Base-by-base conservation (phyloP, 805 yeast genomes). In the Saccharomyces eubayanus region DNA sequence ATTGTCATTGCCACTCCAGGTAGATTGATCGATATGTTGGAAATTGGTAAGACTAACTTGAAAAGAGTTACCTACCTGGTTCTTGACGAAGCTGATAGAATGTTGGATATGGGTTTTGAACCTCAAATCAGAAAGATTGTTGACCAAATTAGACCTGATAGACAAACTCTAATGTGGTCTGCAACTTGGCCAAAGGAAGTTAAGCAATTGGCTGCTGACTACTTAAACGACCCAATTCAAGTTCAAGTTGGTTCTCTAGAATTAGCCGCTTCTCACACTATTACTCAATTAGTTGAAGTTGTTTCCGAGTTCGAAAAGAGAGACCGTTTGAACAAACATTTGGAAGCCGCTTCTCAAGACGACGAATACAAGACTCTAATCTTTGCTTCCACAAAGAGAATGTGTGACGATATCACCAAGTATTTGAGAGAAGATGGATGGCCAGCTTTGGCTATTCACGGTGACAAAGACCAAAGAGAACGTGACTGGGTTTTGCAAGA, bases 171-270 rank as follows among this genome's bases (percentile, higher is more conserved):
- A 66, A 89, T 94, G 97, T 94, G 98, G 98, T 92, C 98, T 58
- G 99, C 99, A 63, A 94, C 99, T 53, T 94, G 99, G 99, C 99
- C 99, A 66, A 92, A 91, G 81, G 96, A 89, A 74, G 98, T 94
- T 59, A 95, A 92, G 79, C 79, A 84, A 62, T 80, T 94, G 69
- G 95, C 97, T 61, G 81, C 85, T 67, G 99, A 94, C 73, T 94
- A 89, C 74, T 80, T 92, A 70, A 74, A 81, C 53, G 96, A 94
- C 71, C 94, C 92, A 68, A 92, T 94, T 70, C 98, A 94, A 78
- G 98, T 94, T 62, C 92, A 88, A 67, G 77, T 94, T 72, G 99
- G 99, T 74, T 94, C 98, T 55, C 79, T 89, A 70, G 98, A 92
- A 74, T 81, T 94, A 66, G 77, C 97, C 66, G 99, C 99, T 58